These are phyloP conservation scores for Chaetoceros tenuissimus DNA, from an alignment of 108 stramenopile species.

Conservation along the genomic window DNA sequence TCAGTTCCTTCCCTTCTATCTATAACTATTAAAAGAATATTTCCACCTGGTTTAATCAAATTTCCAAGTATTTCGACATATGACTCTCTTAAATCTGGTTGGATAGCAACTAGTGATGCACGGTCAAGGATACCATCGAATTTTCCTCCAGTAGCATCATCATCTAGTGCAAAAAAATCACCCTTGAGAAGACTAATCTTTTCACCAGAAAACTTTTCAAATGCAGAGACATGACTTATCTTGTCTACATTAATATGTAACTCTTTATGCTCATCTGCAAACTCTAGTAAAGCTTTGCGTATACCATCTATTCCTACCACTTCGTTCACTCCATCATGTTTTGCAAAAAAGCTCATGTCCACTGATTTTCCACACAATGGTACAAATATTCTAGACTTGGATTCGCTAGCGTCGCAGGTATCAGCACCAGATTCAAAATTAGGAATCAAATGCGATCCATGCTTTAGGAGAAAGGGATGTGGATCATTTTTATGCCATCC, in stretches of 20 bases:
- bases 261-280: slow-evolving; percentile 53
- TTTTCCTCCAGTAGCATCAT: slow-evolving; percentile 10
- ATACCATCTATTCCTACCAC: slow-evolving; percentile 78
- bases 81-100: slow-evolving; percentile 37
- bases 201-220: slow-evolving; percentile 35
- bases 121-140: slow-evolving; percentile 75
- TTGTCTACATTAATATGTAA: slow-evolving; percentile 22
- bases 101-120: slow-evolving; percentile 72
- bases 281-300: slow-evolving; percentile 56
- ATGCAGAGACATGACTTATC: background rate
- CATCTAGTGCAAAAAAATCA: slow-evolving; percentile 51
- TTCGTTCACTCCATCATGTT: slow-evolving; percentile 16
- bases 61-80: slow-evolving; percentile 49
- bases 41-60: slow-evolving; percentile 45
- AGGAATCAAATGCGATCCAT: background rate
- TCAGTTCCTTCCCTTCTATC: slow-evolving; percentile 33
- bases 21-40: slow-evolving; percentile 47
- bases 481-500: background rate
- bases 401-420: background rate
- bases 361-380: slow-evolving; percentile 86
- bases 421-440: background rate
- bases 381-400: slow-evolving; percentile 32
- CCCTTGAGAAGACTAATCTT: slow-evolving; percentile 51
- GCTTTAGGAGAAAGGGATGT: background rate
- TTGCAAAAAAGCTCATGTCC: slow-evolving; percentile 65